Base-by-base conservation (phyloP, 2,329 filamentous ascomycete species). In the Neopestalotiopsis rosae region DNA sequence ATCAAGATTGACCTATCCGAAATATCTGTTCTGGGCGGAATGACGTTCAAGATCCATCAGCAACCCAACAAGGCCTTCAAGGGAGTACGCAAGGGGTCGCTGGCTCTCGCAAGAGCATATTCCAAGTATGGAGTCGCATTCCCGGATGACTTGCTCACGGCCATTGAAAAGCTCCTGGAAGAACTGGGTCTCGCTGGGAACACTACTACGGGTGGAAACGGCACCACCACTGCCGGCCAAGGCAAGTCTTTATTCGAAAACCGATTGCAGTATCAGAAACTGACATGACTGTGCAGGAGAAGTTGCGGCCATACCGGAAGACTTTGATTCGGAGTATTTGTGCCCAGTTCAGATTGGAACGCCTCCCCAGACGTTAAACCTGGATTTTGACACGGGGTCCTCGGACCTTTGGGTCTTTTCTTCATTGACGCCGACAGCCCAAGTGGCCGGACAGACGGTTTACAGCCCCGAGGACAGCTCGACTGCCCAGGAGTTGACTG, bases 321-420 rank as follows among this genome's bases (percentile, higher is more conserved):
- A 74, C 73, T 76, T 76, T 45, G 79, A 80, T 28, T 73, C 73
- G 24, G 77, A 79, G 58, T 80, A 80, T 64, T 61, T 80, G 32
- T 76, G 72, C 24, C 77, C 77, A 12, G 78, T 80, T 4, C 69
- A 76, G 61, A 80, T 81, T 40, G 79, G 79, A 10, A 80, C 81
- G 5, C 83, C 83, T 9, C 76, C 81, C 4, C 81, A 85, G 72
- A 82, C 79, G 1, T 74, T 85, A 62, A 79, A 81, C 45, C 73
- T 85, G 63, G 79, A 84, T 71, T 82, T 85, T 61, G 83, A 85
- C 68, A 85, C 84, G 1, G 83, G 83, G 1, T 85, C 82, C 2
- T 81, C 82, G 12, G 83, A 86, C 68, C 76, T 85, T 30, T 85
- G 84, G 84, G 84, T 86, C 1, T 85, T 85, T 72, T 83, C 81